A percentile compares a stretch with the other conserved stretches of the same genome.
phyloP scores from a whole-genome alignment of 1,284 basidiomycete genomes.

The Cutaneotrichosporon sp. region DNA sequence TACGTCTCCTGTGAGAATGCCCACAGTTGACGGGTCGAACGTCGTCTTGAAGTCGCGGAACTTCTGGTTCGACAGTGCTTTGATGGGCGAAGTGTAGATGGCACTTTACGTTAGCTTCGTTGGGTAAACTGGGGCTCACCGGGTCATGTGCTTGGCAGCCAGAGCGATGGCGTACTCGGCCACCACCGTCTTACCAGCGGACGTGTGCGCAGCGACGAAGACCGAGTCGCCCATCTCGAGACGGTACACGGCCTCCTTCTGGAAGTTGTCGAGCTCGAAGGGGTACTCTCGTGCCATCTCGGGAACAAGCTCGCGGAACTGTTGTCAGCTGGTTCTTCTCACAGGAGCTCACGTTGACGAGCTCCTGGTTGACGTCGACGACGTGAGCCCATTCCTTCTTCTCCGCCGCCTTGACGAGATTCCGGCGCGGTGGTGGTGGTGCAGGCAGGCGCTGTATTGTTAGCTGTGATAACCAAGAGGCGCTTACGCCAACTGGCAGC shows the following conservation, averaged over 20 bases:
- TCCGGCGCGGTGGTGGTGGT: constrained; percentile 43
- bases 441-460: constrained; percentile 48
- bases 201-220: constrained; percentile 97
- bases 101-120: constrained; percentile 63
- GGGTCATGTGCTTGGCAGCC: constrained; percentile 97
- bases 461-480: constrained; percentile 37
- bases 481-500: constrained; percentile 77
- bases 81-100: constrained; percentile 99
- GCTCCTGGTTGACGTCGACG: constrained; percentile 86
- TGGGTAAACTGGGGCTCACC: constrained; percentile 59
- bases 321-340: background rate
- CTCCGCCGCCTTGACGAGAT: constrained; percentile 54
- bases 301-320: constrained; percentile 55
- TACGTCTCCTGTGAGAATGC: constrained; percentile 97
- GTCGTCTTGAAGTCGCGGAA: constrained; percentile 98
- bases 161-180: constrained; percentile 98
- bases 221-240: constrained; percentile 97
- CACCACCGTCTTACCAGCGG: constrained; percentile 99
- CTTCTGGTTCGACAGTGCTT: constrained; percentile 98
- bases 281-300: constrained; percentile 63
- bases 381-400: constrained; percentile 99
- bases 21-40: constrained; percentile 87
- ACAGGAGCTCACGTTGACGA: constrained; percentile 64
- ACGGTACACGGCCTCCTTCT: constrained; percentile 98
- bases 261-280: constrained; percentile 85